These are phyloP conservation scores for Macrotyloma uniflorum DNA, from an alignment of 306 rosid species.

Conservation along the genomic window DNA sequence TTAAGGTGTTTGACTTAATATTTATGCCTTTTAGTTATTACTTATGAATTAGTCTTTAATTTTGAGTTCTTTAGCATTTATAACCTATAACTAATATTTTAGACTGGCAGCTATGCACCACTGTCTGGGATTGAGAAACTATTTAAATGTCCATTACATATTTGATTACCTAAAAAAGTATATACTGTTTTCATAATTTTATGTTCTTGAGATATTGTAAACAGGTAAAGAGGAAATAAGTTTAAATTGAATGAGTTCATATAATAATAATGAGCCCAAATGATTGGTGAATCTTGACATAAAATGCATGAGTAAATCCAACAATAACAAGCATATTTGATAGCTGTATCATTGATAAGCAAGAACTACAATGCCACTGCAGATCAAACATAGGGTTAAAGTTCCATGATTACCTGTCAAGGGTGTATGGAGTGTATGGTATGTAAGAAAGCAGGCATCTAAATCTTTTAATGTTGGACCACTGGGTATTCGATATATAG, in stretches of 20 bases:
- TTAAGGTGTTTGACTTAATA: neutral
- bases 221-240: neutral
- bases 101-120: neutral
- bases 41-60: neutral
- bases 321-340: neutral
- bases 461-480: constrained; percentile 90
- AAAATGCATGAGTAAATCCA: constrained; percentile 8
- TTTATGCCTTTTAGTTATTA: neutral
- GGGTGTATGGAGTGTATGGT: constrained; percentile 78
- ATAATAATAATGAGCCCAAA: neutral
- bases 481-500: constrained; percentile 87
- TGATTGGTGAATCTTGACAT: neutral
- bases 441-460: constrained; percentile 92
- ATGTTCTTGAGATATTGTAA: neutral
- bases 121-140: neutral
- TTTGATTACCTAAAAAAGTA: neutral
- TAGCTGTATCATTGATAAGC: neutral
- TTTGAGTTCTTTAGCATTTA: neutral
- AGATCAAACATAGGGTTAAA: constrained; percentile 27
- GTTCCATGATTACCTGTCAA: constrained; percentile 61
- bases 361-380: constrained; percentile 19
- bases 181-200: neutral
- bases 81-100: neutral
- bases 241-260: neutral
- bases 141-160: neutral